Base-by-base conservation (phyloP, 208 protist species). In the Leishmania amazonensis region DNA sequence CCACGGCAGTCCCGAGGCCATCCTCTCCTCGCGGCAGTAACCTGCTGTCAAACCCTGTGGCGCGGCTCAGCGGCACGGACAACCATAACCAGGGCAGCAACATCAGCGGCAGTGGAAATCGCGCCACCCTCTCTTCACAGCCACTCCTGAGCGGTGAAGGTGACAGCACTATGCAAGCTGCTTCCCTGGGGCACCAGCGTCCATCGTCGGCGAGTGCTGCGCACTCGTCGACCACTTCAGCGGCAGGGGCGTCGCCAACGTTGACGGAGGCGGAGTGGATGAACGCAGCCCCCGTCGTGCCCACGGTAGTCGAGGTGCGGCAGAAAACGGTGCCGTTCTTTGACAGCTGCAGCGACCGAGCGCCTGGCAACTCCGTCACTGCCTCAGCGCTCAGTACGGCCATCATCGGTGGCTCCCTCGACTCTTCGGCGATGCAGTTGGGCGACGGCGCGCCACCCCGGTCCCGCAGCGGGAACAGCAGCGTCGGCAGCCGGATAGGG, bases 21-120 rank as follows among this genome's bases (percentile, higher is more conserved):
- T 13, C 35, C 31, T 31, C 28, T 35, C 76, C 35, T 42, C n/a
- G 38, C 58, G 15, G 21, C 19, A 53, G 60, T 45, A 74, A 62
- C 5, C 75, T 86, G 21, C 70, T 77, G 11, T 86, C 83, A 3
- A 86, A 83, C 58, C 79, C 74, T 0, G 75, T 83, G 17, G 13
- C 76, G 49, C 51, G 35, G 19, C 73, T 64, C 51, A 35, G 47
- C 60, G 78, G 49, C 60, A 58, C 42, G 38, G 58, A 70, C 42
- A 80, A 19, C n/a, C 51, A 78, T n/a, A 24, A 72, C 28, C 68
- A 28, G 35, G 42, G 49, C 1, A 17, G 35, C 42, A 73, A 45
- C 60, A 6, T 28, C 60, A 73, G 38, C 51, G 51, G 45, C 35
- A 73, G 49, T 49, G 19, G 19, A 13, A 8, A 40, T n/a, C 60